Evolutionary conservation across 2,329 filamentous ascomycete species (phyloP).

Genomic region (Ceratocystis harringtonii): DNA sequence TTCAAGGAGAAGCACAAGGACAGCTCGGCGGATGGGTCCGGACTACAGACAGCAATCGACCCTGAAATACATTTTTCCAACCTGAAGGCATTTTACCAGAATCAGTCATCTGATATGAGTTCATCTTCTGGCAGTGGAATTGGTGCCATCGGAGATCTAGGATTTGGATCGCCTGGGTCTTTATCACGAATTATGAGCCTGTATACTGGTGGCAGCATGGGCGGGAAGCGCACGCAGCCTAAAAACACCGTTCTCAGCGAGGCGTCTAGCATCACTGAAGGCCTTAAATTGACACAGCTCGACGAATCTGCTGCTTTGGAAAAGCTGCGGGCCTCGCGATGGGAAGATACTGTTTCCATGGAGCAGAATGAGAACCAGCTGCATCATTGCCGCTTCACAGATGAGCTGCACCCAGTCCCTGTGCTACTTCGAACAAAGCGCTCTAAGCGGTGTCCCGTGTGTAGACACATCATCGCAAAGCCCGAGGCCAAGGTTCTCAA

Average conservation of each 20-base stretch:
- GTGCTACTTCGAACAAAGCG: constrained; percentile 79
- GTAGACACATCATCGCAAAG: constrained; percentile 88
- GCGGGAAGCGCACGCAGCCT: constrained; percentile 48
- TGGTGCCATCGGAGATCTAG: constrained; percentile 32
- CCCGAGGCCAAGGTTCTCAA: constrained; percentile 82
- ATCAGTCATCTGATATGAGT: constrained; percentile 53
- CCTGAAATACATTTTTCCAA: constrained; percentile 58
- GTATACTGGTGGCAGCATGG: constrained; percentile 53
- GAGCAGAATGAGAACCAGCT: constrained; percentile 36
- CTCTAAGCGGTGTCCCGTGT: constrained; percentile 81
- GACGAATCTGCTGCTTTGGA: constrained; percentile 48
- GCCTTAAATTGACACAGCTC: constrained; percentile 47
- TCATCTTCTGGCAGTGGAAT: constrained; percentile 27
- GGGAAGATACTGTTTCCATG: constrained; percentile 43
- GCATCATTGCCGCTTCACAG: constrained; percentile 44
- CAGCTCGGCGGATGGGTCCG: constrained; percentile 22
- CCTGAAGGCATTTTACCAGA: constrained; percentile 66
- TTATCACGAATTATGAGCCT: constrained; percentile 82
- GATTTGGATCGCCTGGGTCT: constrained; percentile 62
- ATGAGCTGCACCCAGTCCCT: constrained; percentile 66
- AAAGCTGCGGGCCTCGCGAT: constrained; percentile 43
- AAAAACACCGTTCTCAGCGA: constrained; percentile 68
- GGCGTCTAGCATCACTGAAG: constrained; percentile 54
- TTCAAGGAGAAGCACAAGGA: constrained; percentile 38
- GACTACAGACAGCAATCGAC: constrained; percentile 37